Base-by-base conservation (phyloP, 768 basidiomycete genomes). In the Auriscalpium microsporum region DNA sequence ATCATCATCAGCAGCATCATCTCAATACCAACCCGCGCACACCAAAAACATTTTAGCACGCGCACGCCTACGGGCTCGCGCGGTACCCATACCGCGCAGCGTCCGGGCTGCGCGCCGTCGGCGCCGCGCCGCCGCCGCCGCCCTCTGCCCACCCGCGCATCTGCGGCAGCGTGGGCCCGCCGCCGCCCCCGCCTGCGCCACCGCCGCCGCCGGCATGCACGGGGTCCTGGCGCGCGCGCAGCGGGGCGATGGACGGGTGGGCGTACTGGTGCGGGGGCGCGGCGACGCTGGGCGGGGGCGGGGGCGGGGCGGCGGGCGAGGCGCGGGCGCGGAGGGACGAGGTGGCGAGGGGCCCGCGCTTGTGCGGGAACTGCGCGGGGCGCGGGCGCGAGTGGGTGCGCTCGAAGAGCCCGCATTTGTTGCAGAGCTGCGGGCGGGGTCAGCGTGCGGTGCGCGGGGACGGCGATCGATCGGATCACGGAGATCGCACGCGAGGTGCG, bases 281-380 rank as follows among this genome's bases (percentile, higher is more conserved):
- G 70, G 71, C 42, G 69, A 67, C 46, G 74, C 70, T 58, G 74
- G 78, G 63, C 75, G 76, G 42, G 73, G 77, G 10, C n/a, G n/a
- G n/a, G n/a, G n/a, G n/a, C n/a, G n/a, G n/a, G n/a, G 55, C 59
- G 36, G 58, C 62, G 44, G 59, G 61, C 45, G 61, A 56, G 36
- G 62, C 65, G 58, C 73, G 75, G 61, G 62, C 61, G 79, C 76
- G 42, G 76, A 73, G 59, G 75, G 74, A 52, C 19, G 76, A 72
- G 3, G 78, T 66, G 10, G 84, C 79, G 36, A 87, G 71, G 0
- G 86, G 84, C 0, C 86, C 86, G 40, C 87, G 78, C 62, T 86
- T 86, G 71, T 87, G 87, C 5, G 87, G 87, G 67, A 89, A 89
- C 62, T 87, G 87, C 59, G 88, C 86, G 0, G 87, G 87, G 44